These are phyloP conservation scores for Pseudophaeomoniella oleicola DNA, from an alignment of 2,329 filamentous ascomycete genomes.

Conservation along the genomic window DNA sequence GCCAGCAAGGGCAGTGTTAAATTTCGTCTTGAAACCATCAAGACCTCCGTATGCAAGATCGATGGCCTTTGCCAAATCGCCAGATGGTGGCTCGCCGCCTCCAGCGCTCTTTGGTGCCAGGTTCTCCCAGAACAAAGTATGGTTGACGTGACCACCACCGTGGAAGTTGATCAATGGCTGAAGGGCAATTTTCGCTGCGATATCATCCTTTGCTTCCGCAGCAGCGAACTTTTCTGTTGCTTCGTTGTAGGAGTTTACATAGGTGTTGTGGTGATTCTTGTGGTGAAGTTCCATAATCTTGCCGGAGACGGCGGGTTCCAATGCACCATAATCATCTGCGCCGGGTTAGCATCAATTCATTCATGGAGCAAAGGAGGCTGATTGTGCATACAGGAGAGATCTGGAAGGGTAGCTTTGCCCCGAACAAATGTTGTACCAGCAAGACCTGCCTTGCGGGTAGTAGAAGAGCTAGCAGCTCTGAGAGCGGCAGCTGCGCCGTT, in stretches of 20 bases:
- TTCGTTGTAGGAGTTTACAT: slow-evolving; percentile 76
- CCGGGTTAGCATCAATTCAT: too few relatives aligned
- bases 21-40: slow-evolving; percentile 45
- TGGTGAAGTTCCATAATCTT: slow-evolving; percentile 95
- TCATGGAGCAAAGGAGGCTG: too few relatives aligned
- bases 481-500: slow-evolving; percentile 57
- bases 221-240: slow-evolving; percentile 51
- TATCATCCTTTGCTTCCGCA: slow-evolving; percentile 42
- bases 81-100: slow-evolving; percentile 47
- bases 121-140: slow-evolving; percentile 75
- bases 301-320: slow-evolving; percentile 68
- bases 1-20: slow-evolving; percentile 48
- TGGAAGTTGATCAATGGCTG: slow-evolving; percentile 69
- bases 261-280: slow-evolving; percentile 84
- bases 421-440: slow-evolving; percentile 65
- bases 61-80: slow-evolving; percentile 42
- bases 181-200: slow-evolving; percentile 51
- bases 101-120: slow-evolving; percentile 46
- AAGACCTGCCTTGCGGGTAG: slow-evolving; percentile 44
- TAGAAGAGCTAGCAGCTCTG: slow-evolving; percentile 42
- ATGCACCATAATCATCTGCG: slow-evolving; percentile 86
- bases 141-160: slow-evolving; percentile 85
- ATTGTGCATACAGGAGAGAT: slow-evolving; percentile 53
- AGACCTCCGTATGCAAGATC: slow-evolving; percentile 44
- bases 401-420: slow-evolving; percentile 84